Base-by-base conservation (phyloP, 1,284 basidiomycete species). In the Cryptococcus sp. region DNA sequence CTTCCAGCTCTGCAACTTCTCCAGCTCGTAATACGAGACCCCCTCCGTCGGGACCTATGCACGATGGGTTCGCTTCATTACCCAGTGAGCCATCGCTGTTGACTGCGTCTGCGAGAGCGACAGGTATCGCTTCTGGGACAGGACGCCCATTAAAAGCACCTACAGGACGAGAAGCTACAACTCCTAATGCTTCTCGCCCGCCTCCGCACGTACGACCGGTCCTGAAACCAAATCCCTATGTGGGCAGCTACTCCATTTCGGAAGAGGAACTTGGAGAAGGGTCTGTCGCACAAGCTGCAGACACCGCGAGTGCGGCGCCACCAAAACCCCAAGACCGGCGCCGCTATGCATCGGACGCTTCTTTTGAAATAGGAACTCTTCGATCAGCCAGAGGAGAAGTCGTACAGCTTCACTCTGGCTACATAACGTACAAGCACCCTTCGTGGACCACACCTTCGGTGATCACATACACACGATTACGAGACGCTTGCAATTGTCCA, bases 401-500 rank as follows among this genome's bases (percentile, higher is more conserved):
- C 7, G 52, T 62, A 7, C 25, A 43, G n/a, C 16, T 56, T 15
- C 51, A 58, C 25, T 26, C 50, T 3, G 34, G 39, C 7, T 62
- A 53, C 37, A 49, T 62, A 22, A 34, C 50, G 5, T 62, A 46
- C 45, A 47, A 41, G 13, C 52, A 55, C n/a, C 34, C 45, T 38
- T 46, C 45, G 19, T 34, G 29, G 29, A 34, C 29, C 5, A 34
- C 29, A 34, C 8, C 29, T 7, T 34, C 29, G 2, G 47, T 53
- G 16, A 62, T 73, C 50, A 59, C 67, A 6, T 80, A 69, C 54
- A 67, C 78, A 59, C 80, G 81, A 75, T 80, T 88, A 5, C 80
- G 85, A 20, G 86, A 87, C 66, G 78, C 82, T 0, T 87, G 86
- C 64, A 79, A 79, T 39, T 85, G 85, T 61, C 67, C 77, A 0